A percentile compares a stretch with the other conserved stretches of the same genome.
Conservation (phyloP, 225 moss, liverwort and hornwort genomes). For the Antitrichia curtipendula region DNA sequence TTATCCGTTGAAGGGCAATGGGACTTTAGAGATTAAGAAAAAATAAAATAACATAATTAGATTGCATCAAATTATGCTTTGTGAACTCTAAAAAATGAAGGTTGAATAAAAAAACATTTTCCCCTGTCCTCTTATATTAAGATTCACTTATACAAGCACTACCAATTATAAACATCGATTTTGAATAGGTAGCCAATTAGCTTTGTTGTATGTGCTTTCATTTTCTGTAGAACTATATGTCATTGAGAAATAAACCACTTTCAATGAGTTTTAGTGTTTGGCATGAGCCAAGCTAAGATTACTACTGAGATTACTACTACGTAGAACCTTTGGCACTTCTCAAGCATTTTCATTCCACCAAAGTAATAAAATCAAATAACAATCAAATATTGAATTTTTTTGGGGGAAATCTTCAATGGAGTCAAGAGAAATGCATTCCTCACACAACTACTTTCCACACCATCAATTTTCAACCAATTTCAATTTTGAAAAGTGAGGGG, state of each 20-base stretch:
- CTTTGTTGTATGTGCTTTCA: not conserved
- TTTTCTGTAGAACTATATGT: not conserved
- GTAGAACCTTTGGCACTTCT: not conserved
- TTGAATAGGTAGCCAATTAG: not conserved
- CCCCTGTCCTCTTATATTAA: not conserved
- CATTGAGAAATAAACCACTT: not conserved
- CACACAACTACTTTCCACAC: no score
- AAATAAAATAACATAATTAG: not conserved
- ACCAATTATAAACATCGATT: accelerated
- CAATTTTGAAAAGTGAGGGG: no score
- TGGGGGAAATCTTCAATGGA: not conserved
- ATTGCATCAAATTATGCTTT: not conserved
- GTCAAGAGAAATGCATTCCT: no score
- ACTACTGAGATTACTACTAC: not conserved
- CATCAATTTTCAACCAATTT: no score
- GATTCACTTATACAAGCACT: not conserved
- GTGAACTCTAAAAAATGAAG: not conserved
- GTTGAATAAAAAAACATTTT: not conserved
- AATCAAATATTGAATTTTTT: not conserved
- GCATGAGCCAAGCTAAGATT: not conserved
- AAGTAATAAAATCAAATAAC: not conserved
- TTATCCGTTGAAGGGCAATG: no score
- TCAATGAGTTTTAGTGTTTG: not conserved
- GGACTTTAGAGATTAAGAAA: not conserved
- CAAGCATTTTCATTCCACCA: not conserved